Evolutionary conservation across 176 grass and related monocot genomes (phyloP), one percentile per base, ranked within the genome.

Genomic region (Zoysia pacifica): DNA sequence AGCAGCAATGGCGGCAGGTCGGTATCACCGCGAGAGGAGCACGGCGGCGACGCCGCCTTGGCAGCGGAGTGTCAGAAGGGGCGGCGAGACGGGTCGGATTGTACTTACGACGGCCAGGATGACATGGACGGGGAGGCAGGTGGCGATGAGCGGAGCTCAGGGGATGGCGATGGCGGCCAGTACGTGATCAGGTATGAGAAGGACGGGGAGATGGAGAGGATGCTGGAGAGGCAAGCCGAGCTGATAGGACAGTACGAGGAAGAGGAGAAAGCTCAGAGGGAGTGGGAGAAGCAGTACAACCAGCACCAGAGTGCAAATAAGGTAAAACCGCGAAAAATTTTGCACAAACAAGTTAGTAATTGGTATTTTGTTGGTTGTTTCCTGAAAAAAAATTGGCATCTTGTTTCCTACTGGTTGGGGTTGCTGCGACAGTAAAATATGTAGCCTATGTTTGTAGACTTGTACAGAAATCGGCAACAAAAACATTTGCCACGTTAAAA

Each of bases 201-300:
- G 28, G 84, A 79, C 14, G 88, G 78, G 58, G 90, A 91, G 75
- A 99, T 99, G 96, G 79, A 93, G 64, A 89, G 88, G 90, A 72
- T 92, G 71, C 75, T 99, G 59, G 90, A 95, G 85, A 87, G 86
- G 73, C 92, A 95, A 73, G 88, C 92, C n/a, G 83, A 95, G 83
- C 84, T 99, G 20, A 93, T 99, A 12, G 96, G 75, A 13, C 92
- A 86, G 82, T 83, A 89, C 20, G 81, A 93, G 78, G 88, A 86
- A 63, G 60, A 99, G 78, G 96, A 99, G 85, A 78, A 86, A 72
- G 92, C 86, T 70, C 92, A 99, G 63, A 89, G 60, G 62, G 90
- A 95, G 72, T 98, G 96, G 96, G 96, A 99, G 76, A 87, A 88
- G 48, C 77, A 84, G 47, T 99, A 86, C 85, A 94, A 75, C 61